phyloP scores from a whole-genome alignment of 306 rosid species.

The Cucurbita moschata region DNA sequence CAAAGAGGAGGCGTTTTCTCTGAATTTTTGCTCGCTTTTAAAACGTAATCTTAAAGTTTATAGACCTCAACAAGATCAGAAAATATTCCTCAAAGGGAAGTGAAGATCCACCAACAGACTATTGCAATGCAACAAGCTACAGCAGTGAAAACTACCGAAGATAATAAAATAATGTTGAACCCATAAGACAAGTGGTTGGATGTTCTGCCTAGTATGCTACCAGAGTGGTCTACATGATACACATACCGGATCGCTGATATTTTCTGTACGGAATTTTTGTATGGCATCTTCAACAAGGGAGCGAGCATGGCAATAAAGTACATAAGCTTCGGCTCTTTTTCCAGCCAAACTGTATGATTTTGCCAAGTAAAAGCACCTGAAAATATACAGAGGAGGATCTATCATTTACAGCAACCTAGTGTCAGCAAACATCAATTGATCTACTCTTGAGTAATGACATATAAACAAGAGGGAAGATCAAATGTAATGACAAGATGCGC shows the following conservation, averaged over 20 bases:
- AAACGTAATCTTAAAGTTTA: background rate
- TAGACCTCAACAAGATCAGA: background rate
- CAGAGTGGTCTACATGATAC: background rate
- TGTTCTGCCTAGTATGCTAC: background rate
- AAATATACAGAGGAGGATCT: background rate
- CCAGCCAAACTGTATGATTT: conserved; percentile 86
- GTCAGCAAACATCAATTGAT: background rate
- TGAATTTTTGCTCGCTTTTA: background rate
- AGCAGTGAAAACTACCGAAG: background rate
- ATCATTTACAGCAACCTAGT: background rate
- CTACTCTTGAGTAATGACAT: background rate
- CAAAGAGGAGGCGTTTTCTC: background rate
- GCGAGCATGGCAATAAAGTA: conserved; percentile 55
- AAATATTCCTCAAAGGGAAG: background rate
- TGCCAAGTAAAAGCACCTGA: conserved; percentile 87
- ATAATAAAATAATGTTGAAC: no score
- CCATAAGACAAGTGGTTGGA: background rate
- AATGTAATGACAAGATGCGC: background rate
- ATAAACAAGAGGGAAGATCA: background rate
- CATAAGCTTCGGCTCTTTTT: conserved; percentile 87
- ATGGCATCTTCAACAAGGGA: conserved; percentile 32
- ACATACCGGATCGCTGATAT: conserved; percentile 21
- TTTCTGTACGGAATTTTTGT: conserved; percentile 11
- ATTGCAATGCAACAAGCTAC: background rate
- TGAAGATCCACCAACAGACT: background rate